Conservation (phyloP, 2,329 filamentous ascomycete genomes). For the Penicillium thymicola region DNA sequence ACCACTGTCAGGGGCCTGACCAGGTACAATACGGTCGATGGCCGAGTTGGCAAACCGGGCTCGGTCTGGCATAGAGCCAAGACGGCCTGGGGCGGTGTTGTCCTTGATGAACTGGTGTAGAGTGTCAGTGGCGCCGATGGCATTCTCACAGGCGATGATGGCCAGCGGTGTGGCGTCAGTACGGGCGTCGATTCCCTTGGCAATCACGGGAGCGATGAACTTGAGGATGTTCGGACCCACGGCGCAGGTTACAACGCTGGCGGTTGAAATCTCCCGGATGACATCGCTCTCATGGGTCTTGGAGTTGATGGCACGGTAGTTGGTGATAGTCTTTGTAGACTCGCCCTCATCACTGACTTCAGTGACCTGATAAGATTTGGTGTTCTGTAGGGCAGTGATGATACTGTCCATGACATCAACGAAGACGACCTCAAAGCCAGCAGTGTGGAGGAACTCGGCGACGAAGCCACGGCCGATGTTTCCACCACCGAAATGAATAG, state of each 20-base stretch:
- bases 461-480: slow-evolving; percentile 87
- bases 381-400: slow-evolving; percentile 73
- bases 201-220: slow-evolving; percentile 93
- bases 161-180: slow-evolving; percentile 66
- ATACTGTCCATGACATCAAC: slow-evolving; percentile 86
- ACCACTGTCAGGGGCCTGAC: slow-evolving; percentile 74
- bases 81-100: slow-evolving; percentile 66
- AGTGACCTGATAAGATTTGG: slow-evolving; percentile 81
- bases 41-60: slow-evolving; percentile 95
- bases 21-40: slow-evolving; percentile 96
- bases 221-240: slow-evolving; percentile 94
- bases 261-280: slow-evolving; percentile 78
- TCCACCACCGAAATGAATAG: slow-evolving; percentile 80
- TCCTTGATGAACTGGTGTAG: slow-evolving; percentile 78
- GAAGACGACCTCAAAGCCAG: slow-evolving; percentile 93
- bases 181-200: slow-evolving; percentile 83
- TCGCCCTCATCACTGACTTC: slow-evolving; percentile 86
- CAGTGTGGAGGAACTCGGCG: slow-evolving; percentile 88
- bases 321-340: slow-evolving; percentile 76
- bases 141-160: slow-evolving; percentile 97
- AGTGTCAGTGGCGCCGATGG: slow-evolving; percentile 88
- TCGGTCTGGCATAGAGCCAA: slow-evolving; percentile 66
- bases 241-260: slow-evolving; percentile 91
- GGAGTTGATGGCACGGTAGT: slow-evolving; percentile 97
- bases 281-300: slow-evolving; percentile 78